phyloP scores from a whole-genome alignment of 192 early-diverging fungal genomes.

The Haplosporangium gracile region DNA sequence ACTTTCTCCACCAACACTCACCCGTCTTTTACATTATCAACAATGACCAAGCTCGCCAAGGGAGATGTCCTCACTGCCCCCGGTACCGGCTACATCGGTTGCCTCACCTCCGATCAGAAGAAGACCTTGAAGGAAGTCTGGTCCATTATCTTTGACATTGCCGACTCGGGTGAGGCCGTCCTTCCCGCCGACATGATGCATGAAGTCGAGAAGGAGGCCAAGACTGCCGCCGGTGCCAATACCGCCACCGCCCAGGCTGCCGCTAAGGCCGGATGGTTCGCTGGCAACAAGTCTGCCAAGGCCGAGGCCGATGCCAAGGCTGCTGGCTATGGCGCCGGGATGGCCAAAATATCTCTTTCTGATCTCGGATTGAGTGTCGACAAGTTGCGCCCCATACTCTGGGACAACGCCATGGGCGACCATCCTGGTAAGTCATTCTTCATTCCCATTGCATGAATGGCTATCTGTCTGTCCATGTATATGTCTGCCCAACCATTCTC shows the following conservation, averaged over 20 bases:
- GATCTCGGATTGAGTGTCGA: slow-evolving; percentile 29
- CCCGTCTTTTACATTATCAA: not conserved
- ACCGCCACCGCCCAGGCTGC: slow-evolving; percentile 17
- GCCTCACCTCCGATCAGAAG: slow-evolving; percentile 12
- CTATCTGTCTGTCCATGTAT: not conserved
- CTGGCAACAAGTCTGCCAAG: slow-evolving; percentile 16
- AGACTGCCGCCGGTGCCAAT: not conserved
- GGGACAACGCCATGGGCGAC: slow-evolving; percentile 22
- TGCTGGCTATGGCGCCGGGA: slow-evolving; percentile 22
- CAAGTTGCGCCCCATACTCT: slow-evolving; percentile 14
- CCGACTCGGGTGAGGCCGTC: slow-evolving; percentile 31
- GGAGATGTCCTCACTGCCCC: slow-evolving; percentile 12
- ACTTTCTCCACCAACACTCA: not conserved
- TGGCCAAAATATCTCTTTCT: slow-evolving; percentile 20
- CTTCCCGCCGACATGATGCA: slow-evolving; percentile 16
- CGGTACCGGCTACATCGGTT: slow-evolving; percentile 9
- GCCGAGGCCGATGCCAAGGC: slow-evolving; percentile 14
- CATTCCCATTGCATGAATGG: not conserved
- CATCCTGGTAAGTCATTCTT: slow-evolving; percentile 11
- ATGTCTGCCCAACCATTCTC: not conserved
- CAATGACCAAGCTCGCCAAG: slow-evolving; percentile 10
- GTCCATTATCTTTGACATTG: slow-evolving; percentile 25
- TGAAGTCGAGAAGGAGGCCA: slow-evolving; percentile 22
- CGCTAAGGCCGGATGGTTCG: slow-evolving; percentile 25
- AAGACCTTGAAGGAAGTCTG: slow-evolving; percentile 13